Evolutionary conservation across 2,329 filamentous ascomycete genomes (phyloP).

Genomic region (Mycosphaerella sp.): DNA sequence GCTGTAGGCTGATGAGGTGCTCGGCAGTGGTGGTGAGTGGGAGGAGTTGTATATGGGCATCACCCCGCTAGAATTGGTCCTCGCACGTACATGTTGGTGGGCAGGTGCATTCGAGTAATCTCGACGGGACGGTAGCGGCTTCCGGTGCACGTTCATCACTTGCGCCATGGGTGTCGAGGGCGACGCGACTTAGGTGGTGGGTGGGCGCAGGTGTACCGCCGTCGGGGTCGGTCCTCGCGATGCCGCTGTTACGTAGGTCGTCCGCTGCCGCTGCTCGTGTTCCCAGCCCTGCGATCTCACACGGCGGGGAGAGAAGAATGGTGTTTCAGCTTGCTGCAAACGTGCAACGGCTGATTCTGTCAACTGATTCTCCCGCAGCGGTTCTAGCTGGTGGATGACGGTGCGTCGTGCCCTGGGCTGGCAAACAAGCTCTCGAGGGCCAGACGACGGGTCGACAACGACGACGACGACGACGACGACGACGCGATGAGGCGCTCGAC

Average conservation of each 20-base stretch:
- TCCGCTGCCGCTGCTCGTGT: not conserved
- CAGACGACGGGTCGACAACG: too few relatives aligned
- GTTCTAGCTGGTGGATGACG: too few relatives aligned
- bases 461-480: too few relatives aligned
- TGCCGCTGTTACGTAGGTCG: not conserved
- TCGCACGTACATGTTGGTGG: constrained; percentile 41
- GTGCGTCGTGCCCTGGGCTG: too few relatives aligned
- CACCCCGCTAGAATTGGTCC: constrained; percentile 36
- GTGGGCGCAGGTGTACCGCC: not conserved
- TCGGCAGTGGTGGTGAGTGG: constrained; percentile 19
- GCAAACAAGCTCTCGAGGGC: not conserved
- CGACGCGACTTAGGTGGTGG: not conserved
- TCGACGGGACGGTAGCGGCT: constrained; percentile 8
- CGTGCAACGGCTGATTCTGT: not conserved
- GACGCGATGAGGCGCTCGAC: too few relatives aligned
- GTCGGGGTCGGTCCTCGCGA: not conserved
- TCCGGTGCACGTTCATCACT: constrained; percentile 7
- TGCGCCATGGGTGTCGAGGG: not conserved
- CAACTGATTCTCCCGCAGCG: too few relatives aligned
- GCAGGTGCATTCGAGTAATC: constrained; percentile 9
- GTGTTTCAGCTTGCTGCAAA: not conserved
- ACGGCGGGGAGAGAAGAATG: not conserved
- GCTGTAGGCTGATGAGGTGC: constrained; percentile 18
- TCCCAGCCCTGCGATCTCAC: not conserved
- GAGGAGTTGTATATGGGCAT: constrained; percentile 26